phyloP scores from a whole-genome alignment of 768 basidiomycete species.

The Clavulina sp. region DNA sequence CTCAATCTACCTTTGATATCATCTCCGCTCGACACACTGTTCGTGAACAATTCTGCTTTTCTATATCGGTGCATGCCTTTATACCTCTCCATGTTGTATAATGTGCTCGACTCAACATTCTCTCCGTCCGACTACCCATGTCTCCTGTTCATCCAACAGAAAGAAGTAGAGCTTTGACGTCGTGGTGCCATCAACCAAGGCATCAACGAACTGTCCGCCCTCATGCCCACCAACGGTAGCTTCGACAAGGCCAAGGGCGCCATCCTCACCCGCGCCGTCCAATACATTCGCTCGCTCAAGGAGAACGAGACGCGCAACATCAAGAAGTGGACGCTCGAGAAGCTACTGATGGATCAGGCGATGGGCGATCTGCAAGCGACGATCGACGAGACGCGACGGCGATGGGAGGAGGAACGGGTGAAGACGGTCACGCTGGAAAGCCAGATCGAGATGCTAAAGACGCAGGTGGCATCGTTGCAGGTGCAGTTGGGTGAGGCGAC shows the following conservation, averaged over 20 bases:
- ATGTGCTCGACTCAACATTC: no score
- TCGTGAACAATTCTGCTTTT: no score
- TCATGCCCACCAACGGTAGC: slow-evolving; percentile 74
- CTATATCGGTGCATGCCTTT: no score
- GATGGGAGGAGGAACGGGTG: slow-evolving; percentile 64
- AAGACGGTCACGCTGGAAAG: slow-evolving; percentile 1
- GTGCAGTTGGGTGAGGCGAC: no score
- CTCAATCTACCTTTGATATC: no score
- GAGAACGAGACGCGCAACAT: slow-evolving; percentile 83
- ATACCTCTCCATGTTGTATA: no score
- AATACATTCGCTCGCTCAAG: slow-evolving; percentile 82
- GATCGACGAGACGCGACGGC: slow-evolving; percentile 60
- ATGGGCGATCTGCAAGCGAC: slow-evolving; percentile 24
- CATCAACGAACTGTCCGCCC: slow-evolving; percentile 77
- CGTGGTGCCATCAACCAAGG: slow-evolving; percentile 94
- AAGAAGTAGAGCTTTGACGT: slow-evolving; percentile 93
- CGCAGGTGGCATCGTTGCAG: background rate
- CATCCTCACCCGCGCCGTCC: slow-evolving; percentile 71
- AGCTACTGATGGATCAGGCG: slow-evolving; percentile 75
- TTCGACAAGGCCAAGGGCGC: slow-evolving; percentile 79
- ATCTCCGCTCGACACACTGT: no score
- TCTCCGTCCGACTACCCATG: no score
- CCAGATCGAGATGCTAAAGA: slow-evolving; percentile 6
- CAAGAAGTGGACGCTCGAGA: slow-evolving; percentile 88
- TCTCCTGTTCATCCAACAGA: no score